Evolutionary conservation across 129 eudicot genomes (phyloP).

Genomic region (Escallonia rubra): DNA sequence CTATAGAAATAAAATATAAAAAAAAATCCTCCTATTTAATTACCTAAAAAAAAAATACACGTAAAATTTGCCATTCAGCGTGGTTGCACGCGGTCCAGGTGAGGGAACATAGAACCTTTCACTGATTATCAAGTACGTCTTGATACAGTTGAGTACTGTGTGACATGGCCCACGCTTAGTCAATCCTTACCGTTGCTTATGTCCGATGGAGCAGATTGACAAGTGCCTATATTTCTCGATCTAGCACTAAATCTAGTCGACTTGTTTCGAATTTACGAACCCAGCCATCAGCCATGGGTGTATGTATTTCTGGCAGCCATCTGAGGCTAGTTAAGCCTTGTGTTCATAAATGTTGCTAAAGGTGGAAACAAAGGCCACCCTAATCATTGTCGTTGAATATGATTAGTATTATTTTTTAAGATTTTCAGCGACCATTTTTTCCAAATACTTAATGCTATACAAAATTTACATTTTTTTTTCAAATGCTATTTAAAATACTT

Average conservation of each 20-base stretch:
- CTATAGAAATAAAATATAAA: not conserved
- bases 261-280: no score
- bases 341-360: no score
- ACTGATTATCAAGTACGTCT: conserved; percentile 9
- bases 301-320: no score
- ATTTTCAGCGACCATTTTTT: no score
- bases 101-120: not conserved
- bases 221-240: not conserved
- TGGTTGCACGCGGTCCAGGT: not conserved
- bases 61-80: not conserved
- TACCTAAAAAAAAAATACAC: not conserved
- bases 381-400: no score
- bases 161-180: not conserved
- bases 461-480: no score
- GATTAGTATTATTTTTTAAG: no score
- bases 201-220: not conserved
- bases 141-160: conserved; percentile 7
- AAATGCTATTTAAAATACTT: no score
- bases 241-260: conserved; percentile 10
- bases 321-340: no score
- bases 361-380: no score
- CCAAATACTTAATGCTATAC: no score
- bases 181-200: conserved; percentile 10
- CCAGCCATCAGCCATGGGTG: no score
- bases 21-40: not conserved